Percentiles rank a stretch among this genome's conserved stretches.
phyloP scores from a whole-genome alignment of 306 rosid species.

The Vachellia collinsii region DNA sequence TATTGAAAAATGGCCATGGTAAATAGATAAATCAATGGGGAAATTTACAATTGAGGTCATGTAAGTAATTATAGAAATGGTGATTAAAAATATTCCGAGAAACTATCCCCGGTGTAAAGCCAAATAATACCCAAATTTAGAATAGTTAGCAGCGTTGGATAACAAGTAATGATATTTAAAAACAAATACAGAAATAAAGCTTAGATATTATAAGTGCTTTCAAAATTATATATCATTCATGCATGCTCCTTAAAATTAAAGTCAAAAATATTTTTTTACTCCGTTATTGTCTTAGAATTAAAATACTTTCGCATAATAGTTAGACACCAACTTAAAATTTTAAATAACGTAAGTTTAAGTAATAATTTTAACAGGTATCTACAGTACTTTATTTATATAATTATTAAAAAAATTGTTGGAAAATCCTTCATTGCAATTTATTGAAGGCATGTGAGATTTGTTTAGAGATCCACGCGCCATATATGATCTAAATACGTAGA shows the following conservation, averaged over 20 bases:
- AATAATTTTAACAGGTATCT: neutral
- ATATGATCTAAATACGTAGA: no score
- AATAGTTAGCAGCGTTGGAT: neutral
- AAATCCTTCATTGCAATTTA: no score
- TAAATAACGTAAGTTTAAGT: neutral
- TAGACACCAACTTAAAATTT: neutral
- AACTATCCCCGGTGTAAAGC: neutral
- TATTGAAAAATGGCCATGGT: neutral
- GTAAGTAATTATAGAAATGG: neutral
- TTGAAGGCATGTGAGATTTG: no score
- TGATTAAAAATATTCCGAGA: neutral
- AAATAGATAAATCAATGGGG: neutral
- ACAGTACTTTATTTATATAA: neutral
- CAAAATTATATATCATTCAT: neutral
- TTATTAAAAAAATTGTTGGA: neutral
- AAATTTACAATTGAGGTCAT: neutral
- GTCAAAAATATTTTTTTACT: neutral
- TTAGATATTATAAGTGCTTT: neutral
- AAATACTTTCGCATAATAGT: neutral
- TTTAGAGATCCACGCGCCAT: no score
- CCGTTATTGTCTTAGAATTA: neutral
- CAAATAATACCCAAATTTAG: neutral
- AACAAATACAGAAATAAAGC: neutral
- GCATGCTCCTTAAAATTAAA: neutral
- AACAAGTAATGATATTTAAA: neutral